Evolutionary conservation across 208 protist genomes (phyloP).

Genomic region (Trypanosoma boissoni): DNA sequence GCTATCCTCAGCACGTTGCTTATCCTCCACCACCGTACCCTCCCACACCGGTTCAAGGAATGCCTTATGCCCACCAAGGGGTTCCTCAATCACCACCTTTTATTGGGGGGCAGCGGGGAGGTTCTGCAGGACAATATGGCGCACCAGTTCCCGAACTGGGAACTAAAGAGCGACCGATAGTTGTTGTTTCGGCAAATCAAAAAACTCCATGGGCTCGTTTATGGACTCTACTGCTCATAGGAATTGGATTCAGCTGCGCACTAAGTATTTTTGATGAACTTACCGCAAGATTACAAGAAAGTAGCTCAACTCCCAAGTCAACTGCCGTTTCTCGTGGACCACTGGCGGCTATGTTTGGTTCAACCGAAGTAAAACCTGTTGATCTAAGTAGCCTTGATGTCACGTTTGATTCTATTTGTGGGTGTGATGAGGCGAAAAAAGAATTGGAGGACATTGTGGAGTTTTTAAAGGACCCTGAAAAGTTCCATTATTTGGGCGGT

Average conservation of each 20-base stretch:
- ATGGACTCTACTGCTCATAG: slow-evolving; percentile 69
- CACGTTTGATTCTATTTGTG: slow-evolving; percentile 85
- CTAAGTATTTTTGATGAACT: slow-evolving; percentile 56
- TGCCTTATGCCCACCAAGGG: slow-evolving; percentile 18
- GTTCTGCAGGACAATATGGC: slow-evolving; percentile 6
- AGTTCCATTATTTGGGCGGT: slow-evolving; percentile 93
- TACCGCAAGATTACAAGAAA: slow-evolving; percentile 30
- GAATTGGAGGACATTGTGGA: slow-evolving; percentile 91
- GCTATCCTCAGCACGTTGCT: slow-evolving; percentile 12
- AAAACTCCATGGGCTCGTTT: slow-evolving; percentile 64
- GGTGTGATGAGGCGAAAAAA: slow-evolving; percentile 91
- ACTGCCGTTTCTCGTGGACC: slow-evolving; percentile 21
- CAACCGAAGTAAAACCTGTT: slow-evolving; percentile 65
- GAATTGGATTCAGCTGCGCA: slow-evolving; percentile 63
- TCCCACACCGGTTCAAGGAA: slow-evolving; percentile 7
- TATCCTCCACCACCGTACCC: slow-evolving; percentile 26
- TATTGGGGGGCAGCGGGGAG: slow-evolving; percentile 4
- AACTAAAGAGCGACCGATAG: slow-evolving; percentile 72
- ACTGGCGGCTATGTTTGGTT: slow-evolving; percentile 42
- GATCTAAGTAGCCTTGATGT: slow-evolving; percentile 75
- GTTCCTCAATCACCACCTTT: slow-evolving; percentile 2
- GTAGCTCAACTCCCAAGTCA: slow-evolving; percentile 27
- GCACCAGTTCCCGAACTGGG: slow-evolving; percentile 42
- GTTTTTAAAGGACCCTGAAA: slow-evolving; percentile 94
- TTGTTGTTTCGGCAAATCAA: slow-evolving; percentile 72